A percentile compares a stretch with the other conserved stretches of the same genome.
Conservation (phyloP, 2,329 filamentous ascomycete genomes). For the Fusarium pseudocircinatum region DNA sequence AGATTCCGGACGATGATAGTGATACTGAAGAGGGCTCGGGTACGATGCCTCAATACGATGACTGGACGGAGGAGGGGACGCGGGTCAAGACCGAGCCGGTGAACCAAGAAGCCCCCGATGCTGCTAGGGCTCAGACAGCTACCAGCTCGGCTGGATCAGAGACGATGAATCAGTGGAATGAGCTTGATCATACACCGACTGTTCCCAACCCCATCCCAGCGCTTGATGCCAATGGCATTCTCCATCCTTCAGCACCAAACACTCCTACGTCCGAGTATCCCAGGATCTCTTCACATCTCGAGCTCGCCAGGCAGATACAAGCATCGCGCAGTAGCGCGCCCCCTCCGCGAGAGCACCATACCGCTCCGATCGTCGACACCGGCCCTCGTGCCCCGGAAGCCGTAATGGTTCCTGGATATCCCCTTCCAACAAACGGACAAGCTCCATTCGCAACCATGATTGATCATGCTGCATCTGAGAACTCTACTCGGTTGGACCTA, state of each 20-base stretch:
- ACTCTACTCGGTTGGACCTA: rapidly evolving
- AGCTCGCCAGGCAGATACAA: too few relatives aligned
- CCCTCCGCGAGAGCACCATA: too few relatives aligned
- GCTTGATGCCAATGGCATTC: background rate
- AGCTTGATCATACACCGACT: background rate
- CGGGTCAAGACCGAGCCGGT: background rate
- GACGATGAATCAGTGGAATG: background rate
- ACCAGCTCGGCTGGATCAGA: too few relatives aligned
- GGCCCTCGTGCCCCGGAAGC: background rate
- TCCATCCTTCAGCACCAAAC: rapidly evolving
- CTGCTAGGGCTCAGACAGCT: background rate
- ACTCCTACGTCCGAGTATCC: rapidly evolving
- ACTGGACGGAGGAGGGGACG: background rate
- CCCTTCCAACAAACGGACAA: rapidly evolving
- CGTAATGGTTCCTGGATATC: background rate
- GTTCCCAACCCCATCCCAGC: rapidly evolving
- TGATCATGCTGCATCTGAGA: rapidly evolving
- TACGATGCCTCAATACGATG: background rate
- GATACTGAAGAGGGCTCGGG: background rate
- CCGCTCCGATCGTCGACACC: rapidly evolving
- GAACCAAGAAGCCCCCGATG: too few relatives aligned
- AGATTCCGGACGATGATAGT: background rate
- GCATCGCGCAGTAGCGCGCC: too few relatives aligned
- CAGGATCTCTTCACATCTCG: too few relatives aligned
- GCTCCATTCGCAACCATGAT: rapidly evolving